These are phyloP conservation scores for Neonectria ditissima DNA, from an alignment of 2,329 filamentous ascomycete genomes.

Conservation along the genomic window DNA sequence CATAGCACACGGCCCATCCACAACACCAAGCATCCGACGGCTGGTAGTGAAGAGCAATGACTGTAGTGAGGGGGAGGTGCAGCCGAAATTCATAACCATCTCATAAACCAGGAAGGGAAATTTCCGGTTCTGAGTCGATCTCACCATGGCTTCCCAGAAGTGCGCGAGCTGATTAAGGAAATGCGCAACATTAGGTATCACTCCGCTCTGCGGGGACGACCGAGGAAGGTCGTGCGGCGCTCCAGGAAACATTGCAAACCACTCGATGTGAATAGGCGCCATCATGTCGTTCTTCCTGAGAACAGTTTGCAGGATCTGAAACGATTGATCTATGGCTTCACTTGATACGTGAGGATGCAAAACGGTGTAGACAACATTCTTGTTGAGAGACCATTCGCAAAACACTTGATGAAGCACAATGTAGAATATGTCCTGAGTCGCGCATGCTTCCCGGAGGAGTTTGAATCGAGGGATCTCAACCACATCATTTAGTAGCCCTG, in stretches of 20 bases:
- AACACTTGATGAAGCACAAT: constrained; percentile 74
- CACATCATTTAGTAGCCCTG: constrained; percentile 37
- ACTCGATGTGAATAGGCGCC: constrained; percentile 38
- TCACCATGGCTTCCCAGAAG: constrained; percentile 38
- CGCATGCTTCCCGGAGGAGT: constrained; percentile 70
- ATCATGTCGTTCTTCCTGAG: constrained; percentile 43
- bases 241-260: constrained; percentile 47
- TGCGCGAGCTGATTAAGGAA: constrained; percentile 43
- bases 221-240: constrained; percentile 26
- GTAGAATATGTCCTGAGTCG: constrained; percentile 69
- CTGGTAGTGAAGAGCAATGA: constrained; percentile 47
- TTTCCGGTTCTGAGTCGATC: constrained; percentile 27
- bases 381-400: constrained; percentile 64
- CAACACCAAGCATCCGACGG: constrained; percentile 43
- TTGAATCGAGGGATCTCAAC: constrained; percentile 62
- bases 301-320: constrained; percentile 34
- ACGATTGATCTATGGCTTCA: constrained; percentile 36
- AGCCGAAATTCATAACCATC: constrained; percentile 37
- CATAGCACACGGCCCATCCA: constrained; percentile 31
- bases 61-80: constrained; percentile 42
- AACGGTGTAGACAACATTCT: constrained; percentile 49
- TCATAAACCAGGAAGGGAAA: constrained; percentile 48
- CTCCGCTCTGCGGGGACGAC: constrained; percentile 10
- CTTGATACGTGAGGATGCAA: constrained; percentile 28
- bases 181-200: constrained; percentile 27